Conservation (phyloP, 1,284 basidiomycete genomes). For the Moesziomyces globuligerus region DNA sequence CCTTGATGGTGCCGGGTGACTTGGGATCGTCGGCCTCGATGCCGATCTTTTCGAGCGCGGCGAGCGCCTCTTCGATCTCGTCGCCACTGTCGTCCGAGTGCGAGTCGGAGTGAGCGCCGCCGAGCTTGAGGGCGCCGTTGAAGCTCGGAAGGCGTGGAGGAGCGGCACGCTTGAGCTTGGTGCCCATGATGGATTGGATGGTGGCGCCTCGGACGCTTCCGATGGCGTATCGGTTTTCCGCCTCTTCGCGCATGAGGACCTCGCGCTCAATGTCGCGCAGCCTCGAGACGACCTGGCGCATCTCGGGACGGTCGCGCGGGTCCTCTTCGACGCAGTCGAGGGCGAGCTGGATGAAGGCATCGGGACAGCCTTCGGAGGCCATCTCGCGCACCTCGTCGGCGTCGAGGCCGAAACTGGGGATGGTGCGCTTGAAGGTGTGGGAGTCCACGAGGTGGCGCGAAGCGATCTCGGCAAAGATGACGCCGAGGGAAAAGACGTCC, state of each 20-base stretch:
- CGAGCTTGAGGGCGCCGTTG: slow-evolving; percentile 77
- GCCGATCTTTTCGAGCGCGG: slow-evolving; percentile 57
- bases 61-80: slow-evolving; percentile 61
- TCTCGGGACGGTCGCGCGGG: slow-evolving; percentile 78
- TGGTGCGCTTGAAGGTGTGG: slow-evolving; percentile 63
- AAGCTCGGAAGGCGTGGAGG: slow-evolving; percentile 86
- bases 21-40: slow-evolving; percentile 38
- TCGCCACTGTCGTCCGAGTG: slow-evolving; percentile 52
- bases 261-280: slow-evolving; percentile 83
- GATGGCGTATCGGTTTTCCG: slow-evolving; percentile 71
- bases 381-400: slow-evolving; percentile 76
- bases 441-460: slow-evolving; percentile 83
- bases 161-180: slow-evolving; percentile 57
- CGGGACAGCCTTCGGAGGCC: slow-evolving; percentile 81
- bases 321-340: slow-evolving; percentile 81
- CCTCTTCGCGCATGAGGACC: slow-evolving; percentile 62
- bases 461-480: slow-evolving; percentile 92
- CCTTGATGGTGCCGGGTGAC: slow-evolving; percentile 36
- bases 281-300: slow-evolving; percentile 78
- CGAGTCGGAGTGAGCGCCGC: slow-evolving; percentile 60
- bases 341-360: slow-evolving; percentile 79
- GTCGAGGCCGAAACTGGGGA: slow-evolving; percentile 77
- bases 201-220: slow-evolving; percentile 73
- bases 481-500: slow-evolving; percentile 91
- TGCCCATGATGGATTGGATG: slow-evolving; percentile 53